These are phyloP conservation scores for Protomyces lactucae-debilis DNA, from an alignment of 1,139 yeast genomes.

Conservation along the genomic window DNA sequence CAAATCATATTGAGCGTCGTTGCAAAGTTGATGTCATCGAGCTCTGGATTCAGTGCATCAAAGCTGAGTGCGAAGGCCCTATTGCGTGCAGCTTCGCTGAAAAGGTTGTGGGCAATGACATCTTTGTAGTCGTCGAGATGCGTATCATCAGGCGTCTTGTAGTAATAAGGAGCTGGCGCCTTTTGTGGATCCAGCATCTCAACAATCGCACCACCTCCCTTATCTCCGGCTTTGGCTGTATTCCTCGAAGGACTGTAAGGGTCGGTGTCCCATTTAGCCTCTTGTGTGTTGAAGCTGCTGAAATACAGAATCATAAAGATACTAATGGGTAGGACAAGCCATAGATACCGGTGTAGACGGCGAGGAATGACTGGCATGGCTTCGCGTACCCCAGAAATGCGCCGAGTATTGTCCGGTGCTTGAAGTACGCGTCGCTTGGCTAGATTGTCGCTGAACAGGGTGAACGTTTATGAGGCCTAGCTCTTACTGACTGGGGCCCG, in stretches of 20 bases:
- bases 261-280: not conserved
- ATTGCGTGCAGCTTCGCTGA: not conserved
- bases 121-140: not conserved
- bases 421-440: not conserved
- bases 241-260: not conserved
- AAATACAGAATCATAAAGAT: not conserved
- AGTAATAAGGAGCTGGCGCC: not conserved
- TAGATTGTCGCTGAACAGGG: not conserved
- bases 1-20: slow-evolving; percentile 16
- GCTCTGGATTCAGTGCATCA: slow-evolving; percentile 2
- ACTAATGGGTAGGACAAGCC: not conserved
- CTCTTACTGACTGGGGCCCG: too few relatives aligned
- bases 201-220: not conserved
- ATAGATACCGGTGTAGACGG: not conserved
- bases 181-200: not conserved
- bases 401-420: not conserved
- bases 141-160: not conserved
- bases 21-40: slow-evolving; percentile 13
- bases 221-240: not conserved
- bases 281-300: not conserved
- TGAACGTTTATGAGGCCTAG: not conserved
- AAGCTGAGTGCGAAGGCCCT: not conserved
- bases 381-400: not conserved
- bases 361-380: slow-evolving; percentile 1
- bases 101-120: not conserved